Conservation (phyloP, 2,329 filamentous ascomycete species). For the Fusarium sp. region DNA sequence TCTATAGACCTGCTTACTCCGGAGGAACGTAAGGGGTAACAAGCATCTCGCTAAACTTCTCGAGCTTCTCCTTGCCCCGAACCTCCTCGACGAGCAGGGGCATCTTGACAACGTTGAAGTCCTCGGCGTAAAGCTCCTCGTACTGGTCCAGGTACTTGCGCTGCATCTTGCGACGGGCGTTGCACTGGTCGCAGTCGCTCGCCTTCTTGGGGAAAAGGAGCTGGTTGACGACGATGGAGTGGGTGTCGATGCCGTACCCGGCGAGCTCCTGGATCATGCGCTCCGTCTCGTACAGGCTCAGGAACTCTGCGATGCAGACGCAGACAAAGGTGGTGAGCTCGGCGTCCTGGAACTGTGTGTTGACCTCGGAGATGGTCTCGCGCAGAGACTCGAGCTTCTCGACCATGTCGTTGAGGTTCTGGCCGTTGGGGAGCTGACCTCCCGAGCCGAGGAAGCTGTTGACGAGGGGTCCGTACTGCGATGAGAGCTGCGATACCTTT, state of each 20-base stretch:
- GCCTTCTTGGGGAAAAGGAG: constrained; percentile 87
- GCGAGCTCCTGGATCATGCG: constrained; percentile 99
- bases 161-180: constrained; percentile 95
- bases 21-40: constrained; percentile 78
- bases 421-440: constrained; percentile 81
- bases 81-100: constrained; percentile 95
- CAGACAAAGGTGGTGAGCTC: constrained; percentile 97
- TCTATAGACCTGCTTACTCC: constrained; percentile 45
- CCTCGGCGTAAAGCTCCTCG: constrained; percentile 94
- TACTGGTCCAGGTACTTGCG: constrained; percentile 99
- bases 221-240: constrained; percentile 98
- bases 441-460: constrained; percentile 89
- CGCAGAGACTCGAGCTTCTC: constrained; percentile 93
- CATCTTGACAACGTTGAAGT: constrained; percentile 98
- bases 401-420: constrained; percentile 89
- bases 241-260: constrained; percentile 92
- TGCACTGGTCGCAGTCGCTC: constrained; percentile 93
- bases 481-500: constrained; percentile 92
- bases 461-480: constrained; percentile 93
- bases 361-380: constrained; percentile 93
- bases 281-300: constrained; percentile 97
- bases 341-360: constrained; percentile 97
- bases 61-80: constrained; percentile 89
- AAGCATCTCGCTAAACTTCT: constrained; percentile 88
- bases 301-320: constrained; percentile 97